These are phyloP conservation scores for Anacardium occidentale DNA, from an alignment of 345 rosid species.

Conservation along the genomic window DNA sequence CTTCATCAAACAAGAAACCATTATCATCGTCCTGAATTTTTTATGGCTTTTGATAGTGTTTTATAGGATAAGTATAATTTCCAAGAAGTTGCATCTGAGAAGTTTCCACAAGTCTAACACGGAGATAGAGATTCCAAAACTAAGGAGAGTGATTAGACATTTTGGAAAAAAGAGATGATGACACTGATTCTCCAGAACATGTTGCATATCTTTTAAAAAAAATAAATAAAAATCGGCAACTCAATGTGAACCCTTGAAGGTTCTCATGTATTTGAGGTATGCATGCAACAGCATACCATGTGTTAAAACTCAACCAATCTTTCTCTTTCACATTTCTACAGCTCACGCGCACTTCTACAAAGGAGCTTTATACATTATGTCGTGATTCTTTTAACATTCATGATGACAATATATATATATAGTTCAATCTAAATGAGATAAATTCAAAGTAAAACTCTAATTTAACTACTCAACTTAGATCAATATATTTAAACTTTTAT, in stretches of 20 bases:
- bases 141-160: conserved; percentile 17
- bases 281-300: background rate
- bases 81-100: background rate
- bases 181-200: conserved; percentile 6
- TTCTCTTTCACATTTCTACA: background rate
- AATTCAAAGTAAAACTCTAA: no score
- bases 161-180: conserved; percentile 9
- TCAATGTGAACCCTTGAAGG: conserved; percentile 19
- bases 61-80: no score
- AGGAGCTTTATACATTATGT: background rate
- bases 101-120: conserved; percentile 1
- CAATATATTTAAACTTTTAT: no score
- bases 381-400: background rate
- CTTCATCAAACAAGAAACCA: no score
- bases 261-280: background rate
- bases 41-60: no score
- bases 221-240: no score
- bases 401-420: no score
- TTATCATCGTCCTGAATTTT: no score
- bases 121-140: background rate
- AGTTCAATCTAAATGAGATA: no score
- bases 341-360: background rate
- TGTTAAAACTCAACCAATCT: background rate
- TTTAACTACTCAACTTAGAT: no score
- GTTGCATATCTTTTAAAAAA: no score